Evolutionary conservation across 352 stramenopile species (phyloP), one percentile per base, ranked within the genome.

Genomic region (Phytophthora multivora): DNA sequence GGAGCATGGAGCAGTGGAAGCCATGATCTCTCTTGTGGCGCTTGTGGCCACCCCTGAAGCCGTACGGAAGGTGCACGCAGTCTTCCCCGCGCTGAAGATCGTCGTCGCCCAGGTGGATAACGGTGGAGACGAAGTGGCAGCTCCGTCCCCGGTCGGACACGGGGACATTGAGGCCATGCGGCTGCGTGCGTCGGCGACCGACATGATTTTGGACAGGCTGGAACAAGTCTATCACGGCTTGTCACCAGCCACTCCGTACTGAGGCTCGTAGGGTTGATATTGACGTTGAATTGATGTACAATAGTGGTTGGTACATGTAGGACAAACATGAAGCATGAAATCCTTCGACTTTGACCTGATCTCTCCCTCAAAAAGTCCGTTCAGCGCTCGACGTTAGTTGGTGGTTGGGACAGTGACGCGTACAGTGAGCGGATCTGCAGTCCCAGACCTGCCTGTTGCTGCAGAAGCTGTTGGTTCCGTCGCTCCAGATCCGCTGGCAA

Each of bases 1-100:
- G 19, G 66, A 63, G 28, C 69, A 73, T 5, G 74, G 76, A 1
- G 76, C 79, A 4, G 63, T 83, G 8, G 72, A 83, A 13, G 39
- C 57, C 2, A 79, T 79, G 62, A 62, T 86, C 40, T 76, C 66
- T 8, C 26, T 90, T 2, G 78, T 87, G 5, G 47, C 77, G 11
- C 39, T 88, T 0, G 74, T 86, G 25, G 64, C 73, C 1, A 65
- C 71, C 0, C 50, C 53, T 0, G 69, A 83, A 19, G 67, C 75
- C 3, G 70, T 84, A 13, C 64, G 52, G 13, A 74, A 64, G 16
- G 35, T 89, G 7, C 71, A 73, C 19, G 50, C 50, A 3, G 49
- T 35, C 19, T 82, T 80, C 42, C 73, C 77, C 0, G 36, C 55
- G 10, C 56, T 77, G 0, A 76, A 76, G 25, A 63, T 77, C 58